A percentile compares a stretch with the other conserved stretches of the same genome.
Evolutionary conservation across 352 stramenopile species (phyloP).

Genomic region (Globisporangium nodosum): DNA sequence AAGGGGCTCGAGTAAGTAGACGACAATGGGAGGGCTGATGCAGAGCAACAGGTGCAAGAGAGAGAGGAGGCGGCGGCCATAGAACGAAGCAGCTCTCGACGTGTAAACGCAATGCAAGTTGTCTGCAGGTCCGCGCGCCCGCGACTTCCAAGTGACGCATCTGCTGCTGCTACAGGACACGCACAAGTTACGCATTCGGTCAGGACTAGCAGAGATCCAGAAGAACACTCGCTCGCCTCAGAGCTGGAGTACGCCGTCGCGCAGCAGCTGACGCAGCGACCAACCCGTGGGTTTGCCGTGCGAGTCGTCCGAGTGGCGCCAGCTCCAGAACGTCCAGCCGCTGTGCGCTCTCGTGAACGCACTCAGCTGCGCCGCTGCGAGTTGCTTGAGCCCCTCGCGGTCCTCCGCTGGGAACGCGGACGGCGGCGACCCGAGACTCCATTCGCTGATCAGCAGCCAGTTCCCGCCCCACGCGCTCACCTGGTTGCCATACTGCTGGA

Average conservation of each 20-base stretch:
- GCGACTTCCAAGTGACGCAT: background rate
- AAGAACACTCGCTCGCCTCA: background rate
- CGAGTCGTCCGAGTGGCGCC: slow-evolving; percentile 68
- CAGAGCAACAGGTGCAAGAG: background rate
- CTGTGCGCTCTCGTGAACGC: slow-evolving; percentile 55
- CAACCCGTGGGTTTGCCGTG: slow-evolving; percentile 46
- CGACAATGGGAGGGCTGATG: background rate
- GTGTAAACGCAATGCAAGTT: background rate
- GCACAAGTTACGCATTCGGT: too few species aligned
- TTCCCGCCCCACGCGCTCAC: slow-evolving; percentile 57
- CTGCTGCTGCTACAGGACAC: too few species aligned
- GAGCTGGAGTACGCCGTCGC: slow-evolving; percentile 48
- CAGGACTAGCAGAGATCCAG: too few species aligned
- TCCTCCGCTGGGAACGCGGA: slow-evolving; percentile 57
- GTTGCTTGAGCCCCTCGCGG: slow-evolving; percentile 32
- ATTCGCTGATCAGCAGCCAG: slow-evolving; percentile 80
- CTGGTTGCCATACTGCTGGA: slow-evolving; percentile 49
- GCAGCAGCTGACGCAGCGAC: slow-evolving; percentile 76
- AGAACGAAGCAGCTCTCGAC: too few species aligned
- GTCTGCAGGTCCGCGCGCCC: background rate
- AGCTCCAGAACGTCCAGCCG: slow-evolving; percentile 87
- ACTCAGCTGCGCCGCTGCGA: slow-evolving; percentile 52
- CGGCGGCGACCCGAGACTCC: slow-evolving; percentile 57
- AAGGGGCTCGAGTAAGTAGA: slow-evolving; percentile 53
- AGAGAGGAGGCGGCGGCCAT: background rate